Evolutionary conservation across 106 monocot species (phyloP).

Genomic region (Chionographis japonica): DNA sequence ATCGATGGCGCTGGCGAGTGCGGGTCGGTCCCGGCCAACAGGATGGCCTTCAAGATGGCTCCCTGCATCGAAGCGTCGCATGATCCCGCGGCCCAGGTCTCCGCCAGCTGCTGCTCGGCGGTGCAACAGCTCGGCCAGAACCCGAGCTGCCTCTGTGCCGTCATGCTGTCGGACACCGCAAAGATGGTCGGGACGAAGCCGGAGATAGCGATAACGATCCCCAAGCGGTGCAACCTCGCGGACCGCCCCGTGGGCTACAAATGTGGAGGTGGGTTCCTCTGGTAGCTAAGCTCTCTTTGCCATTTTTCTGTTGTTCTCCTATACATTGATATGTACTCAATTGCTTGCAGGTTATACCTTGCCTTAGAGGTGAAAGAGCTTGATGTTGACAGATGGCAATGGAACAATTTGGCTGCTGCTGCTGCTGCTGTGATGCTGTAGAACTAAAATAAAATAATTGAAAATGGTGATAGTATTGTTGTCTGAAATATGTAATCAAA

Average conservation of each 20-base stretch:
- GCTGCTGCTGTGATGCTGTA: too few species aligned
- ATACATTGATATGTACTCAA: neutral
- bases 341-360: conserved; percentile 14
- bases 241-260: conserved; percentile 72
- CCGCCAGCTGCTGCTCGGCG: conserved; percentile 32
- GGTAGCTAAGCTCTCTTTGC: neutral
- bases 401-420: too few species aligned
- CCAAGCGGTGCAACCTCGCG: conserved; percentile 63
- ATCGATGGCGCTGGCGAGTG: conserved; percentile 62
- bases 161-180: conserved; percentile 55
- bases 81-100: conserved; percentile 23
- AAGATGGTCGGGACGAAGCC: conserved; percentile 51
- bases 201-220: conserved; percentile 58
- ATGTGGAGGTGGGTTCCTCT: conserved; percentile 52
- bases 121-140: conserved; percentile 50
- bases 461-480: too few species aligned
- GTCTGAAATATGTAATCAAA: too few species aligned
- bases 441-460: too few species aligned
- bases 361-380: neutral
- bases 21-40: conserved; percentile 34
- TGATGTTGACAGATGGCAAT: too few species aligned
- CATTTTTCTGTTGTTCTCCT: neutral
- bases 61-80: conserved; percentile 46
- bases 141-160: conserved; percentile 71
- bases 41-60: conserved; percentile 46